phyloP scores from a whole-genome alignment of 306 rosid genomes.

The Purshia tridentata region DNA sequence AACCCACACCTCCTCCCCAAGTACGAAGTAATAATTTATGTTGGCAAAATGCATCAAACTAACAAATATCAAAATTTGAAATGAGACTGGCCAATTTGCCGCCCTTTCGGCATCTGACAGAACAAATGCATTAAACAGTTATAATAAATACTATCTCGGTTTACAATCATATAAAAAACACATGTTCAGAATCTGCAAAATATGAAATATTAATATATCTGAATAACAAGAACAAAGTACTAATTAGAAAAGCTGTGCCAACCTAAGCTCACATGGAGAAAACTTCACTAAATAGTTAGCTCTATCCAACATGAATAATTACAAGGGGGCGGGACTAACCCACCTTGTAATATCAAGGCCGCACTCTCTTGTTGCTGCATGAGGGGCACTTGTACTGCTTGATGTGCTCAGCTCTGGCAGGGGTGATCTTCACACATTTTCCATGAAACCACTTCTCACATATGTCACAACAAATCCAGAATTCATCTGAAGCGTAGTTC shows the following conservation, averaged over 20 bases:
- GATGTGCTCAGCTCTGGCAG: slow-evolving; percentile 63
- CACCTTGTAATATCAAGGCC: slow-evolving; percentile 42
- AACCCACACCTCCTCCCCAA: too few relatives aligned
- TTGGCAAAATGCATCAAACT: background rate
- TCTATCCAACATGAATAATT: slow-evolving; percentile 37
- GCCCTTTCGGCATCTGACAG: slow-evolving; percentile 14
- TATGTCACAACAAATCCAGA: slow-evolving; percentile 64
- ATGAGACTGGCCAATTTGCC: background rate
- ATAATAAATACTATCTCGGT: background rate
- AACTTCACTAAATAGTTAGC: slow-evolving; percentile 44
- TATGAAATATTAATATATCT: slow-evolving; percentile 22
- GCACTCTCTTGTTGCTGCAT: slow-evolving; percentile 64
- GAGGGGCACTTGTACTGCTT: slow-evolving; percentile 70
- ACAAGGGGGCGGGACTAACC: slow-evolving; percentile 33
- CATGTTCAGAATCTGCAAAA: slow-evolving; percentile 30
- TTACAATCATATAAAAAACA: background rate
- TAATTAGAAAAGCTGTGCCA: slow-evolving; percentile 29
- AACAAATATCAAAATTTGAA: background rate
- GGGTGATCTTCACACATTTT: slow-evolving; percentile 64
- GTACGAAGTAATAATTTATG: background rate
- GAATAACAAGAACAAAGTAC: slow-evolving; percentile 28
- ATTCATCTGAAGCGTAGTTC: slow-evolving; percentile 50
- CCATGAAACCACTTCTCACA: slow-evolving; percentile 74
- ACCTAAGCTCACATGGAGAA: slow-evolving; percentile 27
- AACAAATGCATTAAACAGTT: slow-evolving; percentile 7